Evolutionary conservation across 306 rosid species (phyloP).

Genomic region (Echinosophora koreensis): DNA sequence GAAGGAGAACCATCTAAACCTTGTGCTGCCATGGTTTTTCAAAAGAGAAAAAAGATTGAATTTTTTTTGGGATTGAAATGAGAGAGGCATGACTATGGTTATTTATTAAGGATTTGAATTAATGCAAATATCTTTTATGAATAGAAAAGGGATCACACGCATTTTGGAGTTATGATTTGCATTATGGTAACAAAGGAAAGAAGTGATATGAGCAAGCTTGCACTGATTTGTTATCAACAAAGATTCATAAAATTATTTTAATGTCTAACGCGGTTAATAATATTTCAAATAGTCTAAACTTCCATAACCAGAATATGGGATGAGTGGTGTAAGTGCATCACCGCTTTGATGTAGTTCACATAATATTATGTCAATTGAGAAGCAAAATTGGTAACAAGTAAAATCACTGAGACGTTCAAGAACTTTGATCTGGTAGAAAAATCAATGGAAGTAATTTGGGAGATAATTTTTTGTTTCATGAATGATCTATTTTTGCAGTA

Average conservation of each 20-base stretch:
- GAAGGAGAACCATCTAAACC: conserved; percentile 19
- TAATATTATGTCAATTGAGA: conserved; percentile 32
- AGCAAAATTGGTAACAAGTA: conserved; percentile 38
- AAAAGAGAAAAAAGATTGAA: neutral
- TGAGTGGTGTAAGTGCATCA: conserved; percentile 46
- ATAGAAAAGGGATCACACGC: conserved; percentile 52
- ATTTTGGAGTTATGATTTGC: conserved; percentile 44
- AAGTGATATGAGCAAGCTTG: conserved; percentile 15
- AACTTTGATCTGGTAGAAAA: neutral
- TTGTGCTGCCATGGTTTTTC: conserved; percentile 43
- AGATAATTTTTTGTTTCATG: neutral
- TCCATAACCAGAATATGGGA: conserved; percentile 32
- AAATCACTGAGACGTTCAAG: neutral
- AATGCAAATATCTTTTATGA: conserved; percentile 49
- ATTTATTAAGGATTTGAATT: conserved; percentile 52
- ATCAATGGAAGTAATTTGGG: neutral
- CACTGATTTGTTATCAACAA: conserved; percentile 1
- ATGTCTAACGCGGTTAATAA: conserved; percentile 16
- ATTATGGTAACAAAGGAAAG: conserved; percentile 15
- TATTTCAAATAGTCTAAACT: conserved; percentile 41
- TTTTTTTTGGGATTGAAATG: conserved; percentile 8
- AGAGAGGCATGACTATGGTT: neutral
- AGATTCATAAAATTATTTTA: conserved; percentile 17
- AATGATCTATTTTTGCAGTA: neutral
- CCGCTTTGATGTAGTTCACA: conserved; percentile 47